Evolutionary conservation across 164 flowering plant genomes (phyloP), one percentile per base, ranked within the genome.

Genomic region (Piper longum): DNA sequence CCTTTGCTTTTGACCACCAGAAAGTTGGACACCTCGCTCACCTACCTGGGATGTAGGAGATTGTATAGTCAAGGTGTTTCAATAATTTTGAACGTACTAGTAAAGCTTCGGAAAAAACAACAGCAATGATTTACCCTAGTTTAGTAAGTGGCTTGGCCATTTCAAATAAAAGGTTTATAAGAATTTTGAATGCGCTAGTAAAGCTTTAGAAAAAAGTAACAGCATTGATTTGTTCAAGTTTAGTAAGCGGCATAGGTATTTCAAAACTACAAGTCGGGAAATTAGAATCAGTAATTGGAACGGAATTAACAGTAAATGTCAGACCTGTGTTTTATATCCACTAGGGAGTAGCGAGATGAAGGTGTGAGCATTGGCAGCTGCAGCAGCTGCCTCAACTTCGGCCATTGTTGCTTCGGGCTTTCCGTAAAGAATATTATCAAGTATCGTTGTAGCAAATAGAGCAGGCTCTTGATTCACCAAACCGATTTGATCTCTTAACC

Each of bases 1-100:
- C 72, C 99, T 83, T 82, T 93, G 99, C 66, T 93, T 93, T 69
- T 93, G 97, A 16, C 99, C 99, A 64, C 99, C 99, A 19, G 99
- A 93, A 16, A 93, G 88, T 66, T 93, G 99, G 45, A 87, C 84
- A 56, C 99, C 99, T 67, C 97, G 79, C 77, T 93, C 99, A 66
- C 99, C 99, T 11, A 87, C 99, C 98, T 93, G 74, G 40, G 55
- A 5, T 48, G 52, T 9, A 14, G 12, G 52, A 48, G 7, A 9
- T 48, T 9, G 14, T 48, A 48, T 3, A 48, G 7, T 48, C 52
- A 48, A 8, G 52, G 12, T 48, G 14, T 14, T 48, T 48, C 52
- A 8, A 48, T 9, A 26, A 26, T 26, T 26, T 26, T 26, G 36
- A 26, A 26, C 36, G 36, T 26, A 26, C 36, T 2, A 26, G 36